These are phyloP conservation scores for Sporothrix luriei DNA, from an alignment of 2,329 filamentous ascomycete genomes.

Conservation along the genomic window DNA sequence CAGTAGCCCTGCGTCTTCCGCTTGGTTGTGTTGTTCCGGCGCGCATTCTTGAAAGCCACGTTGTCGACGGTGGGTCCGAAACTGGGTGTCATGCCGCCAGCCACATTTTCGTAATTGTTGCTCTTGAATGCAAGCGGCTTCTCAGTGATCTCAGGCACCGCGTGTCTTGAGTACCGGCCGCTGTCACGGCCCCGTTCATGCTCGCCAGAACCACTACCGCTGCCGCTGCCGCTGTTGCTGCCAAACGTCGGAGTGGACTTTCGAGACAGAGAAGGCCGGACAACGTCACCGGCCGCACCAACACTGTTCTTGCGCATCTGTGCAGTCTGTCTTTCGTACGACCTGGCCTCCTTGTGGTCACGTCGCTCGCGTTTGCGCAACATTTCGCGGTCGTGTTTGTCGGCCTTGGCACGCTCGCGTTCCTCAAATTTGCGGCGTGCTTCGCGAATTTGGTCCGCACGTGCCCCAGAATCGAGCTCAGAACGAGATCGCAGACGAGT, in stretches of 20 bases:
- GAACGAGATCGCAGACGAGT: slow-evolving; percentile 61
- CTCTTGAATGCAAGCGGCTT: slow-evolving; percentile 50
- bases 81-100: slow-evolving; percentile 41
- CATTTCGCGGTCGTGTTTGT: slow-evolving; percentile 63
- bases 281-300: slow-evolving; percentile 38
- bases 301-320: slow-evolving; percentile 46
- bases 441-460: slow-evolving; percentile 60
- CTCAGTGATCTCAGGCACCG: slow-evolving; percentile 40
- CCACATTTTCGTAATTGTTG: slow-evolving; percentile 52
- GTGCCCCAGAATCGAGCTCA: slow-evolving; percentile 58
- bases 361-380: slow-evolving; percentile 60
- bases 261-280: slow-evolving; percentile 35
- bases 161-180: slow-evolving; percentile 32
- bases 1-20: slow-evolving; percentile 63
- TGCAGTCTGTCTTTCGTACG: slow-evolving; percentile 53
- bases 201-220: slow-evolving; percentile 27
- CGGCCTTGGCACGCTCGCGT: slow-evolving; percentile 63
- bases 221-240: slow-evolving; percentile 33
- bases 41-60: slow-evolving; percentile 50
- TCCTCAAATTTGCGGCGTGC: slow-evolving; percentile 66
- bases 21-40: slow-evolving; percentile 55
- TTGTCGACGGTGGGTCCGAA: slow-evolving; percentile 47
- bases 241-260: slow-evolving; percentile 38
- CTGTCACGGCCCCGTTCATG: slow-evolving; percentile 31
- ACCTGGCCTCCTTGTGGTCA: slow-evolving; percentile 59